phyloP scores from a whole-genome alignment of 768 basidiomycete genomes.

The Leucosporidium creatinivorum region DNA sequence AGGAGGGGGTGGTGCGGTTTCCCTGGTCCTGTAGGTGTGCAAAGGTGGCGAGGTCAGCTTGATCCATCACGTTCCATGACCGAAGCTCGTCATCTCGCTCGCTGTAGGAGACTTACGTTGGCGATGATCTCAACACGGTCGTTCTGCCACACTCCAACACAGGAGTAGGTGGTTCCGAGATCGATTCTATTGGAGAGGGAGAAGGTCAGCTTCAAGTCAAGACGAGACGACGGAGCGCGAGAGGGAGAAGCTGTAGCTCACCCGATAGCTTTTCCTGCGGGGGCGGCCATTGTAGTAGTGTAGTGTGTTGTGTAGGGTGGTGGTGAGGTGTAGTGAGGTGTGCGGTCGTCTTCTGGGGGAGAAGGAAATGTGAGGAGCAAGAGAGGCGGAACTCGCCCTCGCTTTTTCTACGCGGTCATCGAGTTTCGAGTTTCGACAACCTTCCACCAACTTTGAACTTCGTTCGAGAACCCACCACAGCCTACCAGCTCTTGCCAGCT shows the following conservation, averaged over 20 bases:
- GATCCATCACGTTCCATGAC: neutral
- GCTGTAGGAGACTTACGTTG: constrained; percentile 37
- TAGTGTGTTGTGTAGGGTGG: neutral
- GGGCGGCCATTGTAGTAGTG: constrained; percentile 13
- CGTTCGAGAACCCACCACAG: no score
- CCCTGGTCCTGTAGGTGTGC: constrained; percentile 41
- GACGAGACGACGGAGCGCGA: neutral
- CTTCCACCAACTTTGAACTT: no score
- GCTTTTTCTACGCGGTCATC: no score
- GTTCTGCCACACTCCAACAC: constrained; percentile 46
- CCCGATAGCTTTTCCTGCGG: constrained; percentile 28
- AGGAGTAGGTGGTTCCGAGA: constrained; percentile 42
- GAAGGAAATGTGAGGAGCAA: no score
- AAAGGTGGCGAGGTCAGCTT: constrained; percentile 4
- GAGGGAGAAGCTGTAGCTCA: neutral
- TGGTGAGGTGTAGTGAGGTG: neutral
- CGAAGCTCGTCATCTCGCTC: neutral
- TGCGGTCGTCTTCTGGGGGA: neutral
- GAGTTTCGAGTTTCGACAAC: no score
- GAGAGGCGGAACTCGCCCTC: no score
- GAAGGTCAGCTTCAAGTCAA: neutral
- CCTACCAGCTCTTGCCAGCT: no score
- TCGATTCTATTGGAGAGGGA: constrained; percentile 7
- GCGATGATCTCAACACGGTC: constrained; percentile 45
- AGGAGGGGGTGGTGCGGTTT: constrained; percentile 49